Evolutionary conservation across 2,329 filamentous ascomycete species (phyloP).

Genomic region (Cyclaneusma minus): DNA sequence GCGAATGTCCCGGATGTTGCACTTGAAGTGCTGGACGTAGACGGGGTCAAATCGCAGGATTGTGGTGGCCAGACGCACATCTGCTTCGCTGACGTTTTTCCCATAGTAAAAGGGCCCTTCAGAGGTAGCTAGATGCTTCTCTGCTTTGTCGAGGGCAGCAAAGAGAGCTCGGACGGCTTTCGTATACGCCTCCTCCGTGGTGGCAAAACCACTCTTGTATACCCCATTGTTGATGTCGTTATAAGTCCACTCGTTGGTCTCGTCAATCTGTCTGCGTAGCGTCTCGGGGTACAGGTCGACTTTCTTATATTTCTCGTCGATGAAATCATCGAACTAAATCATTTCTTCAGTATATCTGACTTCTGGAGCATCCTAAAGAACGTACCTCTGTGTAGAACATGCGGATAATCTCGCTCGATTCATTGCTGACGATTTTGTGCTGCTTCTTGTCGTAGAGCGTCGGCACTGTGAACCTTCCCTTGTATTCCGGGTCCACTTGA

Average conservation of each 20-base stretch:
- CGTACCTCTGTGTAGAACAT: slow-evolving; percentile 56
- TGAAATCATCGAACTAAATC: slow-evolving; percentile 61
- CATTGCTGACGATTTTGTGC: slow-evolving; percentile 65
- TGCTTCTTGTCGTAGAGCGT: slow-evolving; percentile 49
- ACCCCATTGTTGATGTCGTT: slow-evolving; percentile 56
- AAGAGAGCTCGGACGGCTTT: slow-evolving; percentile 58
- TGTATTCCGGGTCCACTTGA: slow-evolving; percentile 19
- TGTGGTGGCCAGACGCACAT: slow-evolving; percentile 56
- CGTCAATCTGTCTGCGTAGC: slow-evolving; percentile 56
- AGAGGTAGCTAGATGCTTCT: slow-evolving; percentile 44
- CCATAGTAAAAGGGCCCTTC: slow-evolving; percentile 62
- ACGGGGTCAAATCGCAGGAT: slow-evolving; percentile 52
- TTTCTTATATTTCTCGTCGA: slow-evolving; percentile 41
- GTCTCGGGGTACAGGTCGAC: slow-evolving; percentile 53
- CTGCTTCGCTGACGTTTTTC: slow-evolving; percentile 60
- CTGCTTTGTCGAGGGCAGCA: slow-evolving; percentile 58
- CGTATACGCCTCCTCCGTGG: slow-evolving; percentile 70
- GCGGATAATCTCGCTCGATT: slow-evolving; percentile 69
- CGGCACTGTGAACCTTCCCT: slow-evolving; percentile 54
- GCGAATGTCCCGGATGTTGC: slow-evolving; percentile 32
- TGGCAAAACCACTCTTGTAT: slow-evolving; percentile 71
- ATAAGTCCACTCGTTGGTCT: slow-evolving; percentile 69
- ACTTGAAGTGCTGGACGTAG: slow-evolving; percentile 79
- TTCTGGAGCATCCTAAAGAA: slow-evolving; percentile 67
- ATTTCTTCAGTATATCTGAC: slow-evolving; percentile 47